These are phyloP conservation scores for Globisporangium okanoganense DNA, from an alignment of 352 stramenopile species.

Conservation along the genomic window DNA sequence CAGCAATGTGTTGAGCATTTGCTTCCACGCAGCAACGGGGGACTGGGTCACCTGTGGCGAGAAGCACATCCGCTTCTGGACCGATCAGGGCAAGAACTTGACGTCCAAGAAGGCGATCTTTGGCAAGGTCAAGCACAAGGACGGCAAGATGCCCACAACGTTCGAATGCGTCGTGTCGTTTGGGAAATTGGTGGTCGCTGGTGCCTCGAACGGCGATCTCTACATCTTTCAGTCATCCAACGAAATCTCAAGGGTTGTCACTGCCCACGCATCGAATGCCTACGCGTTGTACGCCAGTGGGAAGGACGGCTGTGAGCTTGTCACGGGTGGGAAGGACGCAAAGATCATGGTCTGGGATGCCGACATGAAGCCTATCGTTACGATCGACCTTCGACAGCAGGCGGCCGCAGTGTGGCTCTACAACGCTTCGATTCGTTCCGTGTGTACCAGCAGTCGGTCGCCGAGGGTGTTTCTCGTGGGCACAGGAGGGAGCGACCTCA, in stretches of 20 bases:
- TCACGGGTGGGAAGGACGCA: conserved; percentile 86
- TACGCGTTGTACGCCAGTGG: conserved; percentile 44
- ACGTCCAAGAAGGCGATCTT: conserved; percentile 75
- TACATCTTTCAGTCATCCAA: conserved; percentile 69
- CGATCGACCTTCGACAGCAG: conserved; percentile 41
- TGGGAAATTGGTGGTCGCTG: conserved; percentile 36
- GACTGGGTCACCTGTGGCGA: conserved; percentile 73
- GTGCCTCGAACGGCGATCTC: conserved; percentile 67
- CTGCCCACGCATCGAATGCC: conserved; percentile 40
- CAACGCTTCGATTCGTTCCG: conserved; percentile 41
- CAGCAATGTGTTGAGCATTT: conserved; percentile 49
- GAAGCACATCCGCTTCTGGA: conserved; percentile 76
- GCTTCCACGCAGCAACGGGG: conserved; percentile 34
- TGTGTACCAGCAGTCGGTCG: conserved; percentile 30
- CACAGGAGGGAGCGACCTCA: conserved; percentile 81
- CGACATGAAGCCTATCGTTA: conserved; percentile 40
- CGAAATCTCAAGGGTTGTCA: conserved; percentile 44
- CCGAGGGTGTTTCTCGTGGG: conserved; percentile 67
- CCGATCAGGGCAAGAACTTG: conserved; percentile 62
- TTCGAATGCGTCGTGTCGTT: conserved; percentile 61
- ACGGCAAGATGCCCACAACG: conserved; percentile 34
- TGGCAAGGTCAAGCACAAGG: conserved; percentile 48
- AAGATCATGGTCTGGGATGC: conserved; percentile 84
- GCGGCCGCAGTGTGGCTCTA: conserved; percentile 19
- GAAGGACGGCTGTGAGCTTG: conserved; percentile 41